These are phyloP conservation scores for Trichoderma sp. DNA, from an alignment of 2,329 filamentous ascomycete species.

Conservation along the genomic window DNA sequence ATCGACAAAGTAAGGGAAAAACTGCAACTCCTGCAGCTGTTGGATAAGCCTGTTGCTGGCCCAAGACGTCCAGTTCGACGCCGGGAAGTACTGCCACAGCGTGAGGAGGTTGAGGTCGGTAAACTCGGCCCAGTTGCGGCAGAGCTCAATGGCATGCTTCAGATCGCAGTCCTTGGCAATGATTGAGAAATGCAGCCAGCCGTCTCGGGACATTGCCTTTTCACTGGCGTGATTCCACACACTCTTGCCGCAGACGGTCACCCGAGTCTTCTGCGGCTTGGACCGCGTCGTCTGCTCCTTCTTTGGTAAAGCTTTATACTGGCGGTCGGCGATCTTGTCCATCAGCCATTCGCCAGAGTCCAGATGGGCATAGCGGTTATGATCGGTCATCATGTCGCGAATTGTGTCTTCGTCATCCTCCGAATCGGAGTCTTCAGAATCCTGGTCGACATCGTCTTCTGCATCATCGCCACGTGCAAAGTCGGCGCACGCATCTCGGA, in stretches of 20 bases:
- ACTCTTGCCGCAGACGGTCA: conserved; percentile 35
- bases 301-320: conserved; percentile 7
- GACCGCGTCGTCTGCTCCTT: background rate
- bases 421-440: conserved; percentile 25
- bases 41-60: conserved; percentile 31
- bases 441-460: conserved; percentile 25
- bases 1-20: conserved; percentile 38
- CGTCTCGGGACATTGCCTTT: conserved; percentile 38
- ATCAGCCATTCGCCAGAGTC: conserved; percentile 34
- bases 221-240: conserved; percentile 39
- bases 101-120: conserved; percentile 35
- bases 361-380: conserved; percentile 32
- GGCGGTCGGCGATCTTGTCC: conserved; percentile 25
- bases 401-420: conserved; percentile 25
- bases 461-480: conserved; percentile 35
- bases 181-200: conserved; percentile 39
- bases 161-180: conserved; percentile 38
- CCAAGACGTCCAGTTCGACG: conserved; percentile 37
- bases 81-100: conserved; percentile 37
- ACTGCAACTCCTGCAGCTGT: conserved; percentile 36
- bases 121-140: conserved; percentile 39
- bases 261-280: conserved; percentile 30
- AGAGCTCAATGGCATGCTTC: conserved; percentile 36
- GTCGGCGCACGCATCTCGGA: conserved; percentile 39
- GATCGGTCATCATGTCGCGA: conserved; percentile 30